Conservation (phyloP, 1,139 yeast species). For the Chernovozyma sophiae-reginae region DNA sequence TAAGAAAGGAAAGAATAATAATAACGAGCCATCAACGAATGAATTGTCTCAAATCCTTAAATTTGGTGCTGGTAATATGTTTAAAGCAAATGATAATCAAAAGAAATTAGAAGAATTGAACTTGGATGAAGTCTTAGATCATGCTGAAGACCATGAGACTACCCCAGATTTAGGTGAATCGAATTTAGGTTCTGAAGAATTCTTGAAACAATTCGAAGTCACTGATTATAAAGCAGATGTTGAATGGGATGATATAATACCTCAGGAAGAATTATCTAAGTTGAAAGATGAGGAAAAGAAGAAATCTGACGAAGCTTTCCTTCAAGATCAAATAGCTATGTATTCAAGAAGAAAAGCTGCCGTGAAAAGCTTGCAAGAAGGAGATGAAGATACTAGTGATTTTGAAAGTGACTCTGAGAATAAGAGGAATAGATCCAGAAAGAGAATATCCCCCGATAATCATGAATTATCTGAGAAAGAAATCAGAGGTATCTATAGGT, state of each 20-base stretch:
- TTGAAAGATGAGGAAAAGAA: conserved; percentile 89
- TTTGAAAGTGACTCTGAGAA: conserved; percentile 31
- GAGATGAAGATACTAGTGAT: conserved; percentile 32
- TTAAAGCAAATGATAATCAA: conserved; percentile 86
- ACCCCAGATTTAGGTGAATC: conserved; percentile 97
- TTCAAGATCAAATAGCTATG: conserved; percentile 87
- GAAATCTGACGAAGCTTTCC: conserved; percentile 77
- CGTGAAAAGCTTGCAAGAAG: conserved; percentile 49
- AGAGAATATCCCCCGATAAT: conserved; percentile 35
- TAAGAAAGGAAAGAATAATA: conserved; percentile 41
- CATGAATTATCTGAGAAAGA: conserved; percentile 78
- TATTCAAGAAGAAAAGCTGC: conserved; percentile 79
- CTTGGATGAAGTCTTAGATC: conserved; percentile 90
- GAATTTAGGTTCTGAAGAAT: conserved; percentile 96
- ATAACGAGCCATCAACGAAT: conserved; percentile 70
- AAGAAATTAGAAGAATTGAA: conserved; percentile 93
- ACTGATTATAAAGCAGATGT: conserved; percentile 98
- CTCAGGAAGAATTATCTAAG: conserved; percentile 85
- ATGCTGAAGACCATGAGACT: conserved; percentile 96
- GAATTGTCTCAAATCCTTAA: conserved; percentile 91
- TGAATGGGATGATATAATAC: conserved; percentile 99
- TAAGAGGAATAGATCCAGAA: conserved; percentile 22
- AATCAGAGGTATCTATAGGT: conserved; percentile 79
- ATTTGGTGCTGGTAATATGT: conserved; percentile 99
- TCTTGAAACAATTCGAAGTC: conserved; percentile 93